Evolutionary conservation across 805 yeast species (phyloP), one percentile per base, ranked within the genome.

Genomic region (Sungouiozyma ichnusensis): DNA sequence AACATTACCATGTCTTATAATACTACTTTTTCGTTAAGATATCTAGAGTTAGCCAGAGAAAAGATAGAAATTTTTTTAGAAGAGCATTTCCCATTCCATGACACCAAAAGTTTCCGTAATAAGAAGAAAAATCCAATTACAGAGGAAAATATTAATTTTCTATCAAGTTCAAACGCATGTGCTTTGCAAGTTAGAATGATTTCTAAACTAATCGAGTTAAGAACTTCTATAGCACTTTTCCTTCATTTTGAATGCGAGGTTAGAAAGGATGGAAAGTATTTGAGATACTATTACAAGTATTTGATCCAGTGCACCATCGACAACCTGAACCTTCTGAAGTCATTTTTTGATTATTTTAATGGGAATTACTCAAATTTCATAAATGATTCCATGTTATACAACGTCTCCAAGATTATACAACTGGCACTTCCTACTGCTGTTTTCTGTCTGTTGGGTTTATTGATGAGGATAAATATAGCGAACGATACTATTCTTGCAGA

Each of bases 161-260:
- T 35, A 11, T 38, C 46, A 2, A 40, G 44, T n/a, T 44, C 44
- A 24, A 50, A 50, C 32, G 48, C 58, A 1, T 45, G 47, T 20
- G 45, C 54, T 7, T 37, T 58, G 33, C 62, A 58, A 38, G 48
- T 52, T 8, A 48, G 54, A 32, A 39, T 56, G 34, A 52, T 58
- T 44, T 49, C 53, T 20, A 46, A 48, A 24, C 39, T 57, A 36
- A 45, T 58, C 41, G 40, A 54, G 34, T 45, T 58, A 16, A 54
- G 63, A 43, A 49, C 57, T 3, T 50, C 61, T 3, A 48, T 48
- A 37, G 55, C 63, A 6, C 20, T 58, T 16, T 55, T 56, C 35
- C 46, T 55, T 18, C 58, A 60, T 47, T 58, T 56, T 37, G 64
- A 60, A 44, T 29, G 45, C 5, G 36, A 44, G 14, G 37, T 49